Evolutionary conservation across 441 rosid species (phyloP), one percentile per base, ranked within the genome.

Genomic region (Cnidoscolus chayamansa): DNA sequence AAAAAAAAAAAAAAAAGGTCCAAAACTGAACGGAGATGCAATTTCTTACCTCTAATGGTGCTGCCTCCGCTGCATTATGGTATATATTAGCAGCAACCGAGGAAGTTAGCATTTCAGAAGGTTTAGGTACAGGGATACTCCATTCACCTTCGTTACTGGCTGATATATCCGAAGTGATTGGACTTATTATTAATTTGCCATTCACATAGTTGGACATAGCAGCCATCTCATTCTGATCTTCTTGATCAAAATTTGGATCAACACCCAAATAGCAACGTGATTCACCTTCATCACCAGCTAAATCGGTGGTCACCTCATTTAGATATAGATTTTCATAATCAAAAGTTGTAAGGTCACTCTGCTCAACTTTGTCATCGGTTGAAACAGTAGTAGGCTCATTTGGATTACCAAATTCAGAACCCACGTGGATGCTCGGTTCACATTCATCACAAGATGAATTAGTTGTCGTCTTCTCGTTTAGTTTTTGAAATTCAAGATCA

Each of bases 301-400:
- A 16, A 54, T 54, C 25, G 2, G 25, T n/a, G 25, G 25, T 16
- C 9, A 54, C 7, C 43, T 55, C 35, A 17, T 68, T 35, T 35
- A 35, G 37, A 72, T 72, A 50, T 72, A 51, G 68, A 32, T 4
- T 4, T n/a, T 16, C 68, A 71, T 51, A 71, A 71, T 62, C 74
- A 5, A 40, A 35, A n/a, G 11, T 10, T 7, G 4, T 10, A 1
- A 47, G 6, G 7, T 10, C 49, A 65, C 19, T 65, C 15, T 10
- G 45, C 45, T 40, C 45, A 40, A 40, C 45, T 40, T 40, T 40
- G 45, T 40, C 55, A 20, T 10, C 31, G 54, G 54, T 54, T 72
- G 75, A 63, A 17, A 43, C n/a, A 59, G 31, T 15, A 65, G 64
- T 30, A 3, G 15, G 10, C 20, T 45, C 56, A 7, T 10, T 16